phyloP scores from a whole-genome alignment of 2,329 filamentous ascomycete genomes.

The Pseudophaeomoniella oleicola region DNA sequence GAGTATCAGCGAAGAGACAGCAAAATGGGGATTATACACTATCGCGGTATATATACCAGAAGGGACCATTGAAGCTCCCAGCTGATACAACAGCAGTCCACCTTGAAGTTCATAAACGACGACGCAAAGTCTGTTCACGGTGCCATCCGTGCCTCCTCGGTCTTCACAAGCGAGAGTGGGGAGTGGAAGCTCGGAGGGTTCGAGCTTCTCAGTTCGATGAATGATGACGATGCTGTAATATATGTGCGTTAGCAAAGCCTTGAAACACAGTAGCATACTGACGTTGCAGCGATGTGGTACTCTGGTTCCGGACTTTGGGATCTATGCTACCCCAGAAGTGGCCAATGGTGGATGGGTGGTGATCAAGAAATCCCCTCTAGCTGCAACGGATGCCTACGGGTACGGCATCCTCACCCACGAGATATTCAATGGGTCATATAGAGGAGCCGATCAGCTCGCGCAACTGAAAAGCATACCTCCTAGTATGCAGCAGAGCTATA shows the following conservation, averaged over 20 bases:
- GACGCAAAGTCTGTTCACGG: conserved; percentile 89
- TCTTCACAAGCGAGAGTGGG: conserved; percentile 89
- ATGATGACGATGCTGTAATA: conserved; percentile 87
- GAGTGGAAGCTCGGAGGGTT: conserved; percentile 97
- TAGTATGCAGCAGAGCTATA: conserved; percentile 82
- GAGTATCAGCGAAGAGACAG: conserved; percentile 76
- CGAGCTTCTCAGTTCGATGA: conserved; percentile 84
- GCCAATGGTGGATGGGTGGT: conserved; percentile 78
- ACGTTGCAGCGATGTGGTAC: conserved; percentile 63
- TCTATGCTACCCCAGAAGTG: conserved; percentile 80
- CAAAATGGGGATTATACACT: conserved; percentile 89
- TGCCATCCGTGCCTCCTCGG: conserved; percentile 65
- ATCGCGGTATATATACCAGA: conserved; percentile 48
- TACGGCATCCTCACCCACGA: conserved; percentile 77
- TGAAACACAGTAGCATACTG: conserved; percentile 5
- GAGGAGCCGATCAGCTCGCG: conserved; percentile 61
- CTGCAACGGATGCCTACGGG: conserved; percentile 76
- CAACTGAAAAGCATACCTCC: conserved; percentile 78
- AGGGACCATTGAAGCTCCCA: background rate
- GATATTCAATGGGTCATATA: conserved; percentile 77
- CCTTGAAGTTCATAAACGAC: conserved; percentile 88
- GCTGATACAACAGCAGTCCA: conserved; percentile 42
- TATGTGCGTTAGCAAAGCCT: conserved; percentile 41
- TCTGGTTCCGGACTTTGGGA: conserved; percentile 66
- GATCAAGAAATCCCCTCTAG: conserved; percentile 67